Evolutionary conservation across 2,329 filamentous ascomycete species (phyloP), one percentile per base, ranked within the genome.

Genomic region (Uncinocarpus reesii): DNA sequence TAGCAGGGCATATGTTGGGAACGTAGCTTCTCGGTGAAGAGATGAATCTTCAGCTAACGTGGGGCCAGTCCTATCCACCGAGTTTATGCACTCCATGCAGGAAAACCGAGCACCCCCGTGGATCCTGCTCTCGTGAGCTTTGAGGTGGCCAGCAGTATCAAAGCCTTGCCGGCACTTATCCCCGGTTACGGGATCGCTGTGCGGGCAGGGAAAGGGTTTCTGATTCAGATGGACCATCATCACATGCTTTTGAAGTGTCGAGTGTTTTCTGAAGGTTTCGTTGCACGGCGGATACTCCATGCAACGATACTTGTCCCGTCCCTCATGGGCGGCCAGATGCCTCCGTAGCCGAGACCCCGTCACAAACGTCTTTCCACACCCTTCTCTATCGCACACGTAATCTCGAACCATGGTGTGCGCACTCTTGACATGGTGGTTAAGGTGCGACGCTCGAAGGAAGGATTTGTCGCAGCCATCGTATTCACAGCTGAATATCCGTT

Each of bases 401-500:
- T 80, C 76, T 50, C 83, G 76, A 55, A 86, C 76, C 47, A 79
- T 72, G 16, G 78, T 83, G 63, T 95, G 90, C 8, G 83, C 81
- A 48, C 84, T 84, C 62, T 89, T 88, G 60, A 93, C 68, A 63
- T 96, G 90, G 55, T 88, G 83, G 51, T 83, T 81, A 15, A 95
- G 73, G 66, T 95, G 88, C 57, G 90, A 90, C 55, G 86, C 79
- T 53, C 92, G 85, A 11, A 87, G 77, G 62, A 94, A 96, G 35
- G 81, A 77, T 70, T 95, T 95, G 58, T 79, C 78, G 61, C 90
- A 96, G 35, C 68, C 80, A 4, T 74, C 68, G 53, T 83, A 76
- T 1, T 74, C 70, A 60, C 90, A 96, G 32, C 74, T 73, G 64
- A 84, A 93, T 0, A 87, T 81, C 1, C 89, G 80, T 57, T 90